Base-by-base conservation (phyloP, 257 asterid genomes). In the Prunella vulgaris region DNA sequence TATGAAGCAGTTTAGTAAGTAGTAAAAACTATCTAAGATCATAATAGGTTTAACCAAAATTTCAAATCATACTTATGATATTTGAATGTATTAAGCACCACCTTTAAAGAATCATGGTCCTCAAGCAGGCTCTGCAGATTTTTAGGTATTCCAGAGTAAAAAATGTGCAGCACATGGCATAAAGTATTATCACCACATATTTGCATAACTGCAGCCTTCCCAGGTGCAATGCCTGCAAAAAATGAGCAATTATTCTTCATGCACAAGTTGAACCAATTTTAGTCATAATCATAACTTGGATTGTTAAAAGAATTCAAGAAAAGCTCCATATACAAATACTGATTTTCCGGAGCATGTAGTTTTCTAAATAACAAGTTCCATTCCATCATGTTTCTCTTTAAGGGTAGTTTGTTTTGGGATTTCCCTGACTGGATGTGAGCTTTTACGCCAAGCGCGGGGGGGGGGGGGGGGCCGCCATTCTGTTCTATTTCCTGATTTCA, bases 131-230 rank as follows among this genome's bases (percentile, higher is more conserved):
- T 38, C 65, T 52, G 86, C 80, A 93, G 79, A 18, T 69, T 83
- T 65, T 81, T 81, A 52, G 98, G 85, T 62, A 93, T 87, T 78
- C 92, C 94, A 30, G 97, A 82, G 73, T 88, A 93, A 76, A 79
- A 46, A 58, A 93, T 82, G 83, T 93, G 98, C 83, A 93, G 33
- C 38, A 93, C 92, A 78, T 85, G 80, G 73, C 98, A 93, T 63
- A 66, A 51, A 63, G 52, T 74, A 54, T 72, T 82, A 64, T 83
- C 95, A 44, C 88, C 94, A 58, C 96, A 93, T 75, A 93, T 87
- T 79, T 93, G 97, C 89, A 93, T 73, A 60, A 90, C 96, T 51
- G 98, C 97, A 37, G 89, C 92, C 80, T 90, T 87, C 78, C 97
- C 90, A 57, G 92, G 92, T 37, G 93, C 66, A 56, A 78, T 87